Evolutionary conservation across 2,329 filamentous ascomycete genomes (phyloP), one percentile per base, ranked within the genome.

Genomic region (Dothideomycetes sp.): DNA sequence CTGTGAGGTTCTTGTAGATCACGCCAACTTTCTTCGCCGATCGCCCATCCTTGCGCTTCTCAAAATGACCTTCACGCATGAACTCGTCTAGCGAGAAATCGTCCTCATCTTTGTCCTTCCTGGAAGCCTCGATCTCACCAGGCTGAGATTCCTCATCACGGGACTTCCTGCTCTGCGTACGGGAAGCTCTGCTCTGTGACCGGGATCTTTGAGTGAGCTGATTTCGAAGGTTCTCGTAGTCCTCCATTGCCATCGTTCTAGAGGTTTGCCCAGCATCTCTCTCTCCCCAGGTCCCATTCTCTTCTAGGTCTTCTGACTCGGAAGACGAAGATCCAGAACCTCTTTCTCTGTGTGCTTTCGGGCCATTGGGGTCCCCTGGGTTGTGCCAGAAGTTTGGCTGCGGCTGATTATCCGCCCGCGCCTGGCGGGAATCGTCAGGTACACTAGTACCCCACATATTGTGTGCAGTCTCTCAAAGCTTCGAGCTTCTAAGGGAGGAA

Each of bases 21-120:
- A 89, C 80, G 2, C 84, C 84, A 9, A 89, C 75, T 51, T 79
- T 83, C 63, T 89, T 91, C 9, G 79, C 72, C 0, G 83, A 81
- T 27, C 69, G 66, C 4, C 77, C 79, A 19, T 77, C 72, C 2
- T 73, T 75, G 10, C 81, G 72, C 55, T 81, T 84, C 59, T 87
- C 84, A 43, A 87, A 79, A 50, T 83, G 79, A 1, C 83, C 83
- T 44, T 84, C 76, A 34, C 75, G 72, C 60, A 88, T 73, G 53
- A 88, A 88, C 10, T 76, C 65, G 24, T 72, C 73, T 2, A 88
- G 67, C 44, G 82, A 72, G 46, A 88, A 86, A 3, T 73, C 77
- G 1, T 75, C 72, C 2, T 73, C 57, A 1, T 72, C 68, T 12
- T 72, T 66, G 4, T 58, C 62, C 19, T 33, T 59, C 34, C 55